Evolutionary conservation across 2,329 filamentous ascomycete genomes (phyloP).

Genomic region (Cladosporium halotolerans): DNA sequence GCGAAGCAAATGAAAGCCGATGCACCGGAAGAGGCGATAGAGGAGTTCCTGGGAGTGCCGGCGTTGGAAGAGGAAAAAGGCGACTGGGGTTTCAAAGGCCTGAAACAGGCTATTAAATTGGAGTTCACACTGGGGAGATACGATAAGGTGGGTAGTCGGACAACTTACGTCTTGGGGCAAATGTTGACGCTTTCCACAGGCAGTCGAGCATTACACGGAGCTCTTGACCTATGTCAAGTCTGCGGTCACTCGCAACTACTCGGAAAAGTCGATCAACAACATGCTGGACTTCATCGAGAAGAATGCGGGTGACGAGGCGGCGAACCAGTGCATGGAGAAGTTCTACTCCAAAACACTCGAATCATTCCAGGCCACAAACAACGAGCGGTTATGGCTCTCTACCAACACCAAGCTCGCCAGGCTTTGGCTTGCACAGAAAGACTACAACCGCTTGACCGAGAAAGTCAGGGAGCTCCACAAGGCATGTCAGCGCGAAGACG

Average conservation of each 20-base stretch:
- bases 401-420: slow-evolving; percentile 96
- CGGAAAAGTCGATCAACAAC: slow-evolving; percentile 98
- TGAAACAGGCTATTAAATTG: slow-evolving; percentile 97
- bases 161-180: background rate
- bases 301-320: slow-evolving; percentile 63
- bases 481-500: slow-evolving; percentile 81
- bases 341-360: slow-evolving; percentile 92
- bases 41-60: slow-evolving; percentile 86
- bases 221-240: slow-evolving; percentile 96
- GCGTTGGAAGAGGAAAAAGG: slow-evolving; percentile 82
- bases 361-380: slow-evolving; percentile 95
- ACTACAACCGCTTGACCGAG: slow-evolving; percentile 71
- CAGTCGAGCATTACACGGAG: slow-evolving; percentile 85
- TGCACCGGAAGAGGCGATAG: slow-evolving; percentile 80
- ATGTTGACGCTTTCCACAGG: slow-evolving; percentile 46
- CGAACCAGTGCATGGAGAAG: slow-evolving; percentile 78
- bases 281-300: slow-evolving; percentile 98
- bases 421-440: slow-evolving; percentile 83
- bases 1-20: slow-evolving; percentile 91
- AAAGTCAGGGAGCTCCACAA: slow-evolving; percentile 85
- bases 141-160: slow-evolving; percentile 54
- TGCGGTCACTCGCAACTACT: slow-evolving; percentile 94
- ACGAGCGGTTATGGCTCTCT: slow-evolving; percentile 94
- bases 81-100: slow-evolving; percentile 96
- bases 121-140: slow-evolving; percentile 92